phyloP scores from a whole-genome alignment of 768 basidiomycete genomes.

The Mycena sanguinolenta region DNA sequence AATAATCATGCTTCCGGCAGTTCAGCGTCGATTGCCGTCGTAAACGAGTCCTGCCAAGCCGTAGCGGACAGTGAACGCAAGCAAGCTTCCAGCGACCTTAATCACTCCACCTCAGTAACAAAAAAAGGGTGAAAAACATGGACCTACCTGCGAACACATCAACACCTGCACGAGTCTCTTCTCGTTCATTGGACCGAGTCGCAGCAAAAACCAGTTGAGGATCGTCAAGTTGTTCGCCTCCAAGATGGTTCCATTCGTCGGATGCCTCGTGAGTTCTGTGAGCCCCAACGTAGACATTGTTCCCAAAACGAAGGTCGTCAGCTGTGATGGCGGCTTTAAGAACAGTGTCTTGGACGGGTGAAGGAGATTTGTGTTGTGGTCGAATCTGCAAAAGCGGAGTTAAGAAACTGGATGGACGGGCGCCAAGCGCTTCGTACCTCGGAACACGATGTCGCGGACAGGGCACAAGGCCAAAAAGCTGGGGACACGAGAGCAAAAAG shows the following conservation, averaged over 20 bases:
- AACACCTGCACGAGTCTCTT: conserved; percentile 79
- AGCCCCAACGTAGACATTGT: conserved; percentile 74
- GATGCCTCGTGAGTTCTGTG: conserved; percentile 71
- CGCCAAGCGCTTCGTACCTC: conserved; percentile 61
- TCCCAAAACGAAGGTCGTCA: conserved; percentile 69
- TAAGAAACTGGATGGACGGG: background rate
- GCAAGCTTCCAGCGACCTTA: conserved; percentile 78
- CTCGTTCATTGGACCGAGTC: conserved; percentile 89
- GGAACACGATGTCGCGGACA: conserved; percentile 97
- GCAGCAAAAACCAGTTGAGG: conserved; percentile 85
- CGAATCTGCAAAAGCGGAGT: conserved; percentile 66
- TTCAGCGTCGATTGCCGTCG: conserved; percentile 88
- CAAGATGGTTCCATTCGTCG: conserved; percentile 67
- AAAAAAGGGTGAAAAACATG: conserved; percentile 9
- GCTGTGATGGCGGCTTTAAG: conserved; percentile 64
- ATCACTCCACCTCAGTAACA: conserved; percentile 7
- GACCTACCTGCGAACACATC: conserved; percentile 79
- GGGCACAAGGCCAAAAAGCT: conserved; percentile 92
- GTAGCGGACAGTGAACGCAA: conserved; percentile 91
- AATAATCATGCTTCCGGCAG: conserved; percentile 26
- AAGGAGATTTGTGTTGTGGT: conserved; percentile 80
- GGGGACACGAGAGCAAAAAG: conserved; percentile 93
- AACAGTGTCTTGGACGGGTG: conserved; percentile 81
- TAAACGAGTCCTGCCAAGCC: conserved; percentile 92
- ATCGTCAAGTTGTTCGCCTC: conserved; percentile 93